A percentile compares a stretch with the other conserved stretches of the same genome.
Conservation (phyloP, 768 basidiomycete species). For the Trametes cingulata region DNA sequence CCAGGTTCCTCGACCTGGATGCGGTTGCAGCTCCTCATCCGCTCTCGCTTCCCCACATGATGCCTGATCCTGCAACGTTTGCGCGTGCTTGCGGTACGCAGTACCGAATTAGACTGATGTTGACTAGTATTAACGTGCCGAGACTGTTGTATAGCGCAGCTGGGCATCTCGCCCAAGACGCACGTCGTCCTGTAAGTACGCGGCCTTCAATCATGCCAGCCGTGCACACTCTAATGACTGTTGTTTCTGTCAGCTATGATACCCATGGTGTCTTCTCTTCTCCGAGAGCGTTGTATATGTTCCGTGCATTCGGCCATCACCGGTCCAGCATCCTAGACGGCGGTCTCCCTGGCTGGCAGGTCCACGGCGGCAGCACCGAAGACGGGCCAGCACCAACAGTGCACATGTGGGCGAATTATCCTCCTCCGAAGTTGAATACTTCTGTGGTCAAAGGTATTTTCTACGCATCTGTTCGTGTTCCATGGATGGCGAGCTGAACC, state of each 20-base stretch:
- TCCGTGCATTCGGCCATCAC: conserved; percentile 86
- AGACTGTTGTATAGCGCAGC: conserved; percentile 45
- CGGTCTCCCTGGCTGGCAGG: conserved; percentile 83
- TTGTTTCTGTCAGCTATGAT: conserved; percentile 68
- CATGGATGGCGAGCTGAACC: neutral
- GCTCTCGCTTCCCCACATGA: conserved; percentile 91
- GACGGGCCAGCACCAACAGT: conserved; percentile 31
- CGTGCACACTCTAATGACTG: conserved; percentile 4
- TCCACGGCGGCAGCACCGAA: conserved; percentile 61
- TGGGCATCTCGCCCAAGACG: conserved; percentile 71
- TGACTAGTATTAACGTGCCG: neutral
- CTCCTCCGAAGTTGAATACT: conserved; percentile 52
- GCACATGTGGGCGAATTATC: conserved; percentile 41
- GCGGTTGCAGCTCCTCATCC: conserved; percentile 57
- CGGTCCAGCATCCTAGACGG: conserved; percentile 90
- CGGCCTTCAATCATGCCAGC: conserved; percentile 3
- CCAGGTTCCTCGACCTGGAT: conserved; percentile 23
- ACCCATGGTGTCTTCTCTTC: conserved; percentile 88
- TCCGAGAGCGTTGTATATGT: conserved; percentile 92
- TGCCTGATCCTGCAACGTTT: conserved; percentile 74
- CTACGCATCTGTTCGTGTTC: conserved; percentile 5
- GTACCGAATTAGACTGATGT: neutral
- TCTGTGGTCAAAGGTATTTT: conserved; percentile 52
- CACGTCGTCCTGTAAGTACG: conserved; percentile 78
- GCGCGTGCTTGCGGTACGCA: conserved; percentile 76